A percentile compares a stretch with the other conserved stretches of the same genome.
phyloP scores from a whole-genome alignment of 495 filamentous ascomycete genomes.

The Oidiodendron maius region DNA sequence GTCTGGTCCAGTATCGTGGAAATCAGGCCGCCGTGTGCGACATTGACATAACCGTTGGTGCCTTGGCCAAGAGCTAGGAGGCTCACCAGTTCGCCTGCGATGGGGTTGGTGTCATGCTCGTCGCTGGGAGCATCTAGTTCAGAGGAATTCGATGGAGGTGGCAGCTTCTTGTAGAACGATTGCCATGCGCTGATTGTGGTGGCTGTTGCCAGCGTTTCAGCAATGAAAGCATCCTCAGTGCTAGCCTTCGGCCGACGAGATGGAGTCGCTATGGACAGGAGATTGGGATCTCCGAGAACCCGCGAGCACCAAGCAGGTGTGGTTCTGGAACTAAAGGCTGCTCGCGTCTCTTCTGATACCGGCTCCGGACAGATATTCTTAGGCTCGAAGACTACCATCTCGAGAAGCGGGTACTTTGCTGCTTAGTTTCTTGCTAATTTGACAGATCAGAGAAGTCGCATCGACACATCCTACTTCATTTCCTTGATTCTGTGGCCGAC shows the following conservation, averaged over 20 bases:
- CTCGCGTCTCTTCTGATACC: not conserved
- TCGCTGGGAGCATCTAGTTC: no score
- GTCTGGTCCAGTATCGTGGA: constrained; percentile 22
- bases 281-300: constrained; percentile 4
- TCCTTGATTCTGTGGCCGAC: no score
- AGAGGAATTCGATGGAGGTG: not conserved
- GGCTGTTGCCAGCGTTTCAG: constrained; percentile 45
- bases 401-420: no score
- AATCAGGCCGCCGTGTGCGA: constrained; percentile 17
- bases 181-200: constrained; percentile 46
- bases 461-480: no score
- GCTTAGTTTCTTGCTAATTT: no score
- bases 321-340: not conserved
- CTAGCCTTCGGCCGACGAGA: not conserved
- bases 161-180: constrained; percentile 34
- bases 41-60: constrained; percentile 13
- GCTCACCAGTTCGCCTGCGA: not conserved
- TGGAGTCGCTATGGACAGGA: not conserved
- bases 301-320: not conserved
- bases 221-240: constrained; percentile 41
- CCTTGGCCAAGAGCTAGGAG: constrained; percentile 7
- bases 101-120: constrained; percentile 19
- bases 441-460: no score
- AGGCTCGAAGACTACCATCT: no score
- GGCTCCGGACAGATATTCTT: no score